Evolutionary conservation across 208 protist species (phyloP).

Genomic region (Naegleria fowleri): DNA sequence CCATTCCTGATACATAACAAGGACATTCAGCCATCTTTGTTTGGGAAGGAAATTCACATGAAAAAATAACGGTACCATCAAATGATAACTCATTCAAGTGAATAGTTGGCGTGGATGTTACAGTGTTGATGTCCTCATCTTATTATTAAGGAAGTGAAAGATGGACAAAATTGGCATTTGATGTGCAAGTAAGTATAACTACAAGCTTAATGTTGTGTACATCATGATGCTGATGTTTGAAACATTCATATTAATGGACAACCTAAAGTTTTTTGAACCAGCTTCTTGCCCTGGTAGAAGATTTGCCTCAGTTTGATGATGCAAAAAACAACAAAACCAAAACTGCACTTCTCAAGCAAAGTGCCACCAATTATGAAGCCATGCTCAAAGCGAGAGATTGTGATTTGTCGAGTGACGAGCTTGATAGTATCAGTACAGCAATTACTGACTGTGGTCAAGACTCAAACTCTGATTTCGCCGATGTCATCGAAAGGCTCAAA

Average conservation of each 20-base stretch:
- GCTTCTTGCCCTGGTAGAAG: not conserved
- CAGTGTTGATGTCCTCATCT: too few species aligned
- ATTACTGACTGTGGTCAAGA: not conserved
- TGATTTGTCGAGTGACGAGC: not conserved
- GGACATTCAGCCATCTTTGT: too few species aligned
- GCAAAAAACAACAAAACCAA: not conserved
- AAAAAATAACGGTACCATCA: too few species aligned
- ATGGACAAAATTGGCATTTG: not conserved
- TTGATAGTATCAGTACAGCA: not conserved
- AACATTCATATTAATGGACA: too few species aligned
- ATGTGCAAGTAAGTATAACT: not conserved
- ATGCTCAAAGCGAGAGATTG: slow-evolving; percentile 7
- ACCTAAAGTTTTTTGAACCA: not conserved
- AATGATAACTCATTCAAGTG: too few species aligned
- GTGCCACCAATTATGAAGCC: not conserved
- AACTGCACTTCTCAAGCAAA: not conserved
- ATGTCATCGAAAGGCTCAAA: not conserved
- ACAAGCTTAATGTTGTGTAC: too few species aligned
- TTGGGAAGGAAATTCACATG: too few species aligned
- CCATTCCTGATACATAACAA: too few species aligned
- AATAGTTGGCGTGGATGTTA: too few species aligned
- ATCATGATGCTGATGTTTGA: too few species aligned
- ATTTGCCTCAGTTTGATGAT: not conserved
- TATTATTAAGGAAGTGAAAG: not conserved
- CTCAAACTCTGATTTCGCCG: not conserved